Base-by-base conservation (phyloP, 75 land plant species). In the Pinus taeda region DNA sequence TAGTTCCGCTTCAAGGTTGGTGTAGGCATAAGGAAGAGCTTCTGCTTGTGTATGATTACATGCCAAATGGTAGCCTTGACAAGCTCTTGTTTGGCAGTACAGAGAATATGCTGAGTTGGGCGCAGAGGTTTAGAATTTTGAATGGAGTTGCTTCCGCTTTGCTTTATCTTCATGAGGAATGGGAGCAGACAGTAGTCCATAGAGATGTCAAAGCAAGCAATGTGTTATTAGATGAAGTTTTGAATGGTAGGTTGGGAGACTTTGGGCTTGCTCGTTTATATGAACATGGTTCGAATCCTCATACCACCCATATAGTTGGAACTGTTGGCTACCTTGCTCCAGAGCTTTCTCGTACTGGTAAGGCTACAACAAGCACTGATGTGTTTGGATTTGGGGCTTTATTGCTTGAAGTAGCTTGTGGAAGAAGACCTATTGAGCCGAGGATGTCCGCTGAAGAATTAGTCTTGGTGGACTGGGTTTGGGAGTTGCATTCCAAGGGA, bases 141-240 rank as follows among this genome's bases (percentile, higher is more conserved):
- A 78, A 77, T 30, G 33, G 33, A 33, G 33, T 33, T 33, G 33
- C 33, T 33, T 33, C 33, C 2, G 33, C 33, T 33, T 33, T 93
- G 13, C 73, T 83, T 30, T 93, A 91, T 61, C 65, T 93, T 45
- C 95, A 93, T 74, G 91, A 87, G 53, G 91, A 84, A 18, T 93
- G 93, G 88, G 91, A 83, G 55, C 13, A 73, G 9, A 69, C 33
- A 13, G 86, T 88, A 2, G 80, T 91, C 57, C 93, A 91, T 60
- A 78, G 90, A 64, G 94, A 92, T 69, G 87, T 33, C 33, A 33
- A 33, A 33, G 33, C 33, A 33, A 33, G 33, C 33, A 33, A 33
- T 33, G 33, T 33, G 33, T 33, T 33, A 33, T 33, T 33, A 33
- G 33, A 33, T 2, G 33, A 33, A 33, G 33, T 1, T 33, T 33